phyloP scores from a whole-genome alignment of 2,329 filamentous ascomycete genomes.

The Cadophora luteo-olivacea region DNA sequence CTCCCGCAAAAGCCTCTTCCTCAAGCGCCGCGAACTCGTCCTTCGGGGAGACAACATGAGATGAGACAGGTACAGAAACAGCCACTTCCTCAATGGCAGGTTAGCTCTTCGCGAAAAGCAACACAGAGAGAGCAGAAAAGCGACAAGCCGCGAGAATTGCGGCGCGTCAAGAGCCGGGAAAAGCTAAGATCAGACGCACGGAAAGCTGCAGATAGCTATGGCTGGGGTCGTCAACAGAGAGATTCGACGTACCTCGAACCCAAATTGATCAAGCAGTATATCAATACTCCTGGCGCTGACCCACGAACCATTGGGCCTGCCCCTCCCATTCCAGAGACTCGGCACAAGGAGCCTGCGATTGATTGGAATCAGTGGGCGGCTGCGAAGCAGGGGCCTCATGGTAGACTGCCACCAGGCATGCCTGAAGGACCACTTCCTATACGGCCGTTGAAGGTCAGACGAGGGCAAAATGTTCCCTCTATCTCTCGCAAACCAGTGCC shows the following conservation, averaged over 20 bases:
- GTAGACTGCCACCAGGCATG: constrained; percentile 18
- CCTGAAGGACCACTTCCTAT: constrained; percentile 15
- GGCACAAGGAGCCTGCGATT: constrained; percentile 25
- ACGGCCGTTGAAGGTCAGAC: neutral
- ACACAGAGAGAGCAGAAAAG: neutral
- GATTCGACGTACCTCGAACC: constrained; percentile 13
- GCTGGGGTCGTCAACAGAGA: constrained; percentile 8
- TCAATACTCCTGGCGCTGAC: constrained; percentile 16
- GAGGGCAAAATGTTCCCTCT: neutral
- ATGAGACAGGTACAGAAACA: neutral
- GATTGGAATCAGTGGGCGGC: constrained; percentile 25
- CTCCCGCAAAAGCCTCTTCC: too few species aligned
- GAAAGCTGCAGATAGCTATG: constrained; percentile 25
- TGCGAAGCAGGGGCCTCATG: constrained; percentile 20
- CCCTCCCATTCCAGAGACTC: constrained; percentile 1
- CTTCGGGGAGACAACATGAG: neutral
- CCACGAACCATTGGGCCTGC: neutral
- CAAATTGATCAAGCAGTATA: constrained; percentile 9
- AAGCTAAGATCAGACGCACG: constrained; percentile 8
- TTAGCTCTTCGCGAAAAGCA: neutral
- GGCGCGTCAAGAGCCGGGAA: constrained; percentile 5
- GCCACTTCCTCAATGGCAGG: neutral
- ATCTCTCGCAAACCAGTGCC: neutral
- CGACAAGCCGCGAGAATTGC: neutral
- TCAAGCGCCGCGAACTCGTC: neutral